A percentile compares a stretch with the other conserved stretches of the same genome.
These are phyloP conservation scores for Solanum pinnatisectum DNA, from an alignment of 257 asterid species.

Conservation along the genomic window DNA sequence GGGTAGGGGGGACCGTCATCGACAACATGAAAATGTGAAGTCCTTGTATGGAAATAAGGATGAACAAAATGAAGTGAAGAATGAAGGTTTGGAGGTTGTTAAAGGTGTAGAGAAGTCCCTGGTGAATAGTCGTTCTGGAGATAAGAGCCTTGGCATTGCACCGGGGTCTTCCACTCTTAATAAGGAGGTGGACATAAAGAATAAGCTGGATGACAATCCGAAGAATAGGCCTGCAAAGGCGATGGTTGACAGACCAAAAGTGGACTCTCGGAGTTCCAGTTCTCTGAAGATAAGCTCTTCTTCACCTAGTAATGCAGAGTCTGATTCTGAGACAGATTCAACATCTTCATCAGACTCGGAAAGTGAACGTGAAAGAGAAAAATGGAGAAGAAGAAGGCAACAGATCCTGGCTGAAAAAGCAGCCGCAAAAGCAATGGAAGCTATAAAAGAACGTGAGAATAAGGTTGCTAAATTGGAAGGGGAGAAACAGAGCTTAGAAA, in stretches of 20 bases:
- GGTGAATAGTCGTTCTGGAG: constrained; percentile 10
- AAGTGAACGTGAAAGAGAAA: constrained; percentile 83
- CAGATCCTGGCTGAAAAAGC: constrained; percentile 88
- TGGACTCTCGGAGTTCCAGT: constrained; percentile 25
- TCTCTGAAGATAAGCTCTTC: constrained; percentile 46
- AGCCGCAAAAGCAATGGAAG: constrained; percentile 76
- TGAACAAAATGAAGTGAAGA: constrained; percentile 15
- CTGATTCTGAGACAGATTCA: constrained; percentile 68
- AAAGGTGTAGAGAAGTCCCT: constrained; percentile 24
- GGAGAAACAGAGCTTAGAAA: constrained; percentile 91
- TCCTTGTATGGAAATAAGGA: constrained; percentile 10
- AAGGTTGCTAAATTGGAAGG: constrained; percentile 89
- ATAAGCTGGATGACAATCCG: constrained; percentile 19
- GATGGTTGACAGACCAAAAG: constrained; percentile 21
- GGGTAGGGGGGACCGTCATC: constrained; percentile 27
- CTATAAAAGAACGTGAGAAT: constrained; percentile 85
- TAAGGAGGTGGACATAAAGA: constrained; percentile 28
- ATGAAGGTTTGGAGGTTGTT: constrained; percentile 21
- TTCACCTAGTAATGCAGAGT: constrained; percentile 51
- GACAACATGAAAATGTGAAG: constrained; percentile 8
- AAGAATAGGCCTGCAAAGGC: constrained; percentile 16
- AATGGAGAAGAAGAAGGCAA: constrained; percentile 76
- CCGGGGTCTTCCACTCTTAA: constrained; percentile 20
- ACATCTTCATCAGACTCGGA: constrained; percentile 76
- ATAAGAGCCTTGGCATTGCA: not conserved